Conservation (phyloP, 192 early-diverging fungal species). For the Thoreauomyces humboldtii region DNA sequence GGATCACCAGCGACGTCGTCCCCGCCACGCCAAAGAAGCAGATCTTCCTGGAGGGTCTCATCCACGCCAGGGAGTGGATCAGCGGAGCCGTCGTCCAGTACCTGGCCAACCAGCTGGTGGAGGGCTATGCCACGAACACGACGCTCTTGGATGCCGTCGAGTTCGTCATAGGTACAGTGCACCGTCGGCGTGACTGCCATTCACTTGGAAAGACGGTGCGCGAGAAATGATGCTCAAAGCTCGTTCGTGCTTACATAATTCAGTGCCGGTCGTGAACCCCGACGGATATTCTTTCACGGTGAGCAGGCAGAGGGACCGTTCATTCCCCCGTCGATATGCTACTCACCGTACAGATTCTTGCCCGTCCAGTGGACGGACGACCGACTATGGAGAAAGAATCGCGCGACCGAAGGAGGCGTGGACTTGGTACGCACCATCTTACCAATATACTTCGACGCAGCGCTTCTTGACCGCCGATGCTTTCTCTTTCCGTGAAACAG, state of each 20-base stretch:
- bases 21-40: conserved; percentile 29
- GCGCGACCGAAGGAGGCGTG: conserved; percentile 16
- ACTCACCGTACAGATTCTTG: too few relatives aligned
- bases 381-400: conserved; percentile 62
- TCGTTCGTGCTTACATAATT: too few relatives aligned
- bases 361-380: conserved; percentile 17
- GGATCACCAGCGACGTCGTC: conserved; percentile 39
- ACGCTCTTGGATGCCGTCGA: conserved; percentile 49
- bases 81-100: conserved; percentile 52
- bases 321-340: too few relatives aligned
- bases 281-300: conserved; percentile 62
- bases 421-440: too few relatives aligned
- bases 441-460: too few relatives aligned
- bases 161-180: conserved; percentile 52
- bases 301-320: too few relatives aligned
- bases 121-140: conserved; percentile 32
- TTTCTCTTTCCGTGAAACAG: too few relatives aligned
- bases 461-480: too few relatives aligned
- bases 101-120: conserved; percentile 44
- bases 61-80: conserved; percentile 65
- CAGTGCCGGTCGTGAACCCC: conserved; percentile 57
- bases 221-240: too few relatives aligned
- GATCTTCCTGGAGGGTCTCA: conserved; percentile 40
- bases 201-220: too few relatives aligned
- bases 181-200: too few relatives aligned